Evolutionary conservation across 2,329 filamentous ascomycete genomes (phyloP).

Genomic region (Neopestalotiopsis sp.): DNA sequence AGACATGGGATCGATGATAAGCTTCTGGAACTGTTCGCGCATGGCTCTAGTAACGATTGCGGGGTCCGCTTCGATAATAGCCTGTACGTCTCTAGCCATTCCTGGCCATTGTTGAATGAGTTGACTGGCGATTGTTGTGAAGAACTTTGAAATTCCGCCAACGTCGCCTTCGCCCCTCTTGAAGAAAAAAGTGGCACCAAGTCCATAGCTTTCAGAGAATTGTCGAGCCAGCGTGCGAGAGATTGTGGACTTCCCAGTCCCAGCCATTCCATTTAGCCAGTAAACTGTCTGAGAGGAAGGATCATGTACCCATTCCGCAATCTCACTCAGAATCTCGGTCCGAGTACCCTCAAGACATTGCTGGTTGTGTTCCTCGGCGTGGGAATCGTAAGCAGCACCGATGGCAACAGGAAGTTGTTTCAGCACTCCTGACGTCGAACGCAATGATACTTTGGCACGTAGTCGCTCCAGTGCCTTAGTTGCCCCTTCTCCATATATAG

Average conservation of each 20-base stretch:
- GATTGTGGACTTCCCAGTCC: slow-evolving; percentile 47
- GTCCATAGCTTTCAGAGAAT: slow-evolving; percentile 1
- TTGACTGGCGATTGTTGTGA: slow-evolving; percentile 45
- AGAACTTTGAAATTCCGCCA: slow-evolving; percentile 39
- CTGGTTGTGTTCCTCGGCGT: slow-evolving; percentile 37
- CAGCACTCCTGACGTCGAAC: not conserved
- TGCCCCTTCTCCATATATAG: slow-evolving; percentile 28
- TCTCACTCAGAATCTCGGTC: slow-evolving; percentile 35
- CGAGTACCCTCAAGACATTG: slow-evolving; percentile 39
- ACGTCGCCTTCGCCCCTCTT: slow-evolving; percentile 46
- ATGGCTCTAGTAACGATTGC: slow-evolving; percentile 34
- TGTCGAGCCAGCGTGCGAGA: slow-evolving; percentile 37
- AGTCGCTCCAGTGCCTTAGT: slow-evolving; percentile 5
- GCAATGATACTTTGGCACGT: not conserved
- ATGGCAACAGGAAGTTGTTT: not conserved
- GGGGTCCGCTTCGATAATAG: slow-evolving; percentile 38
- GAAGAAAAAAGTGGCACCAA: slow-evolving; percentile 48
- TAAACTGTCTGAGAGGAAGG: not conserved
- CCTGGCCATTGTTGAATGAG: slow-evolving; percentile 34
- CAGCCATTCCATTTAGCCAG: slow-evolving; percentile 45
- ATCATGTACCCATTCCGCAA: slow-evolving; percentile 24
- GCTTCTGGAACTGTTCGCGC: slow-evolving; percentile 46
- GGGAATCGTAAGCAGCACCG: slow-evolving; percentile 22
- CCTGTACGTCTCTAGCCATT: slow-evolving; percentile 31
- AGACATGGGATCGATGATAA: slow-evolving; percentile 43